Conservation (phyloP, 805 yeast genomes). For the Lachancea fermentati region DNA sequence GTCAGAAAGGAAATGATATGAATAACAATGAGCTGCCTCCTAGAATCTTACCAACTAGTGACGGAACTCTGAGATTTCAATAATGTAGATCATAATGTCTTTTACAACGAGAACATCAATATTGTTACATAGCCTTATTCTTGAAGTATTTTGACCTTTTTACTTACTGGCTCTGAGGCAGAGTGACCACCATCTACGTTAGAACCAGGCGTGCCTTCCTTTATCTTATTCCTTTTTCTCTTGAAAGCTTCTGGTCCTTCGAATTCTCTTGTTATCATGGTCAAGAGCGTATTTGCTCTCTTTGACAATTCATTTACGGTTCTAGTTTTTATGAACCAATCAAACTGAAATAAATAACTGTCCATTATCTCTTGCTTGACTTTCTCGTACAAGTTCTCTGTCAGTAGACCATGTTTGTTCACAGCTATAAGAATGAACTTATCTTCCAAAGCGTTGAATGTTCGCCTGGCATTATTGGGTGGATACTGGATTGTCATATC, state of each 20-base stretch:
- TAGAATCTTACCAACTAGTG: constrained; percentile 4
- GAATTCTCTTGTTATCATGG: constrained; percentile 64
- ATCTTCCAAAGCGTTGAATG: constrained; percentile 66
- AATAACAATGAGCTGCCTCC: no score
- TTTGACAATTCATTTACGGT: constrained; percentile 67
- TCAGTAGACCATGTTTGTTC: constrained; percentile 57
- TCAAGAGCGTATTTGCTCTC: constrained; percentile 58
- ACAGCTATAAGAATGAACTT: constrained; percentile 57
- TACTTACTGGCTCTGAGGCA: constrained; percentile 4
- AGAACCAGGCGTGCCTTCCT: constrained; percentile 19
- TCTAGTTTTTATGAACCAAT: constrained; percentile 69
- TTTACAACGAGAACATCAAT: neutral
- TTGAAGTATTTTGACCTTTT: constrained; percentile 10
- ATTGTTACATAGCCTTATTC: constrained; percentile 3
- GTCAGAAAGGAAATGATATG: no score
- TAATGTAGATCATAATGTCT: neutral
- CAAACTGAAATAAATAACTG: constrained; percentile 60
- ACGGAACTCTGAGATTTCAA: constrained; percentile 1
- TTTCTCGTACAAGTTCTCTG: constrained; percentile 54
- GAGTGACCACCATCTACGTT: constrained; percentile 10
- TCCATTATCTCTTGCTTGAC: constrained; percentile 57
- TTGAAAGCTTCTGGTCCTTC: constrained; percentile 56
- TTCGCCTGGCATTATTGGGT: constrained; percentile 74
- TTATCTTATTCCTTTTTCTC: constrained; percentile 36
- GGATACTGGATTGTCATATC: constrained; percentile 66